Evolutionary conservation across 345 rosid species (phyloP).

Genomic region (Citrus sp.): DNA sequence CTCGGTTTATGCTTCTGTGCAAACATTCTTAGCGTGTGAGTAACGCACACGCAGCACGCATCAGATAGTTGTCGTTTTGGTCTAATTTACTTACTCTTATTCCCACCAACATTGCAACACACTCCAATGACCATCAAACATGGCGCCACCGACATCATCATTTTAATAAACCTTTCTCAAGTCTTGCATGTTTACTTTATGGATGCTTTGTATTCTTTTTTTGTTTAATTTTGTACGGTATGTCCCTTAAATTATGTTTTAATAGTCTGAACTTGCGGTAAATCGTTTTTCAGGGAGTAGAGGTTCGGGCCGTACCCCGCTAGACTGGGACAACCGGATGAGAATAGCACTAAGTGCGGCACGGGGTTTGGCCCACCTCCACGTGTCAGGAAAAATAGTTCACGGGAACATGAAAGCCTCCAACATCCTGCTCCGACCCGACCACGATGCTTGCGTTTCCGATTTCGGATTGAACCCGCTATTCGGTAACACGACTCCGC

Average conservation of each 20-base stretch:
- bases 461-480: slow-evolving; percentile 88
- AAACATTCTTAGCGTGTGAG: slow-evolving; percentile 38
- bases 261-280: slow-evolving; percentile 3
- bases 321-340: slow-evolving; percentile 91
- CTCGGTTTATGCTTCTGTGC: neutral
- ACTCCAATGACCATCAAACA: slow-evolving; percentile 4
- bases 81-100: neutral
- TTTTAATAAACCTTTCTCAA: neutral
- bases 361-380: slow-evolving; percentile 76
- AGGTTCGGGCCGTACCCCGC: slow-evolving; percentile 86
- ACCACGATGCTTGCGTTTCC: slow-evolving; percentile 61
- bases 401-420: slow-evolving; percentile 96
- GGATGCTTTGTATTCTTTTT: neutral
- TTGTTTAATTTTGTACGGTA: neutral
- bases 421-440: slow-evolving; percentile 71
- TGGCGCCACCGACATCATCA: slow-evolving; percentile 33
- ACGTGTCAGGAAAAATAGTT: slow-evolving; percentile 55
- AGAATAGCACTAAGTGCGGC: slow-evolving; percentile 71
- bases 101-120: slow-evolving; percentile 14
- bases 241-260: neutral
- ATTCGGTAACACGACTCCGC: slow-evolving; percentile 55
- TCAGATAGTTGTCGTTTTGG: neutral
- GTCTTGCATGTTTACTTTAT: neutral
- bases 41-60: slow-evolving; percentile 16
- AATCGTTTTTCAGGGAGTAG: slow-evolving; percentile 58